These are phyloP conservation scores for Cetradonia linearis DNA, from an alignment of 495 filamentous ascomycete genomes.

Conservation along the genomic window DNA sequence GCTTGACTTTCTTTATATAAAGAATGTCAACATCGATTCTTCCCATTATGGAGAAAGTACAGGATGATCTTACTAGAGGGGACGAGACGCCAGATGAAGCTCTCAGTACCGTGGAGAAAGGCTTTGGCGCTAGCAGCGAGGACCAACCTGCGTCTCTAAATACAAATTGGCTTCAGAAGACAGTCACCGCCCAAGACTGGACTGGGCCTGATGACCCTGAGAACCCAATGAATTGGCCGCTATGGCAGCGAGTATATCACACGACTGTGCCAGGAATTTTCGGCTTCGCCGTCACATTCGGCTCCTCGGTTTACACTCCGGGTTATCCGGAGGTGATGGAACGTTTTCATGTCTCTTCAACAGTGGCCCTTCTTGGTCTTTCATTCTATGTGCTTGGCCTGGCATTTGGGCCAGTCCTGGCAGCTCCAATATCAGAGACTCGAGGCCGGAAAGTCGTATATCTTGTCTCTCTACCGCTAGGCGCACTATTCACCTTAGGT, in stretches of 20 bases:
- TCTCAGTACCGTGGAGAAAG: constrained; percentile 1
- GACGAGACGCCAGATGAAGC: background rate
- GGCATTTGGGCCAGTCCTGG: constrained; percentile 48
- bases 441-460: constrained; percentile 45
- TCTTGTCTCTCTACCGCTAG: constrained; percentile 41
- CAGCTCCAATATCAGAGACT: constrained; percentile 51
- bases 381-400: constrained; percentile 48
- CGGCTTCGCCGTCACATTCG: constrained; percentile 34
- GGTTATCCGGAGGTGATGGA: constrained; percentile 34
- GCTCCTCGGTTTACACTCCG: constrained; percentile 44
- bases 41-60: background rate
- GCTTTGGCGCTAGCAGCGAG: background rate
- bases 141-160: background rate
- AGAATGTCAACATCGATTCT: background rate
- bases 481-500: constrained; percentile 54
- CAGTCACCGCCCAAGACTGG: constrained; percentile 27
- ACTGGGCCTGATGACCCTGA: constrained; percentile 30
- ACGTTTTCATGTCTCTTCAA: constrained; percentile 40
- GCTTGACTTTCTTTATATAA: background rate
- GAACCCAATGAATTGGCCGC: constrained; percentile 34
- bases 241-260: constrained; percentile 19
- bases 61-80: background rate
- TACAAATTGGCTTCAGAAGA: background rate
- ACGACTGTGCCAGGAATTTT: constrained; percentile 17
- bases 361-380: constrained; percentile 44